phyloP scores from a whole-genome alignment of 106 monocot genomes.

The Dactylorhiza incarnata region DNA sequence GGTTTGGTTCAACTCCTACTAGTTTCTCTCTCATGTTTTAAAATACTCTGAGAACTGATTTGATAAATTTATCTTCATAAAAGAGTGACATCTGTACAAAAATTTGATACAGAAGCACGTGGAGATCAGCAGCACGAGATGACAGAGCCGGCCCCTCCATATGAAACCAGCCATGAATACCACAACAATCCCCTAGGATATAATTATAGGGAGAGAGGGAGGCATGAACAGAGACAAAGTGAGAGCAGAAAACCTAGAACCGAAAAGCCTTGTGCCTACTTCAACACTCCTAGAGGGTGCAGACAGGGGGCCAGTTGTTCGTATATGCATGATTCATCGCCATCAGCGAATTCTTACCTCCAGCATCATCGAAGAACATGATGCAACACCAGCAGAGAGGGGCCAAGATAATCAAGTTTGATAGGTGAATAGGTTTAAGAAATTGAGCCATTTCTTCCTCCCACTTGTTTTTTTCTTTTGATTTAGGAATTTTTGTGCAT shows the following conservation, averaged over 20 bases:
- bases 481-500: not conserved
- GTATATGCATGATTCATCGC: slow-evolving; percentile 53
- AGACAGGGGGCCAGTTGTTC: slow-evolving; percentile 56
- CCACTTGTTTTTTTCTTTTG: not conserved
- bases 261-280: slow-evolving; percentile 56
- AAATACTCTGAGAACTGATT: not conserved
- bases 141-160: slow-evolving; percentile 4
- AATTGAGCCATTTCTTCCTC: slow-evolving; percentile 7
- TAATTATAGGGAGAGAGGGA: not conserved
- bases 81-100: slow-evolving; percentile 11
- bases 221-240: not conserved
- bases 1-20: not conserved
- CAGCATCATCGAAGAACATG: no score
- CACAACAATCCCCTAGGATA: not conserved
- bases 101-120: slow-evolving; percentile 68
- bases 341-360: not conserved
- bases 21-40: not conserved
- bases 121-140: slow-evolving; percentile 42
- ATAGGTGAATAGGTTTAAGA: slow-evolving; percentile 33
- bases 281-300: slow-evolving; percentile 72
- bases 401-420: slow-evolving; percentile 63
- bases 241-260: slow-evolving; percentile 25
- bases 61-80: not conserved
- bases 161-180: slow-evolving; percentile 9
- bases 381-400: slow-evolving; percentile 20